These are phyloP conservation scores for Schizochytrium sp. DNA, from an alignment of 108 stramenopile genomes.

Conservation along the genomic window DNA sequence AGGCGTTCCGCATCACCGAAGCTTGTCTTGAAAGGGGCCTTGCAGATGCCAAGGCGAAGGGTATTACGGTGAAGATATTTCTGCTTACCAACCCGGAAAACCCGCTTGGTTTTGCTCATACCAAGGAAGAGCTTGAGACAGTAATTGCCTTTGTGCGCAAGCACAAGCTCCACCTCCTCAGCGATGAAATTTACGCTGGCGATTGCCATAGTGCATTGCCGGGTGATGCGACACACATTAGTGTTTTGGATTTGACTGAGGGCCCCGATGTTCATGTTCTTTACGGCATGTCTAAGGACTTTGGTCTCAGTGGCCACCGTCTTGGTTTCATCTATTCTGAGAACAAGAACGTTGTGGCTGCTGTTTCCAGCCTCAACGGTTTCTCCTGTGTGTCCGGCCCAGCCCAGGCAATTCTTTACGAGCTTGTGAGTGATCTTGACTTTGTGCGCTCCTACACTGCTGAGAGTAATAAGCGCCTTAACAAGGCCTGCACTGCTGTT, in stretches of 20 bases:
- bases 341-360: constrained; percentile 77
- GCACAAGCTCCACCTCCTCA: constrained; percentile 81
- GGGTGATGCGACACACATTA: background rate
- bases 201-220: constrained; percentile 61
- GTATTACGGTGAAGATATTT: constrained; percentile 73
- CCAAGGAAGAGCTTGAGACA: constrained; percentile 72
- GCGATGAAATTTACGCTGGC: constrained; percentile 90
- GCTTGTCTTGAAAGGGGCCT: constrained; percentile 81
- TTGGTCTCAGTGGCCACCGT: constrained; percentile 87
- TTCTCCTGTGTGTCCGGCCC: constrained; percentile 83
- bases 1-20: constrained; percentile 76
- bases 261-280: constrained; percentile 85
- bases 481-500: constrained; percentile 78
- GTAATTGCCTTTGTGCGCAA: constrained; percentile 82
- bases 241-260: constrained; percentile 62
- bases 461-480: constrained; percentile 73
- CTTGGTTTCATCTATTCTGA: constrained; percentile 86
- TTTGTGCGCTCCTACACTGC: constrained; percentile 84
- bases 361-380: constrained; percentile 81
- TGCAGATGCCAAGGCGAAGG: constrained; percentile 66
- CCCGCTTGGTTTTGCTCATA: constrained; percentile 86
- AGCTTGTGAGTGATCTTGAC: constrained; percentile 82
- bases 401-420: constrained; percentile 84
- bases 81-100: constrained; percentile 91
- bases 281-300: constrained; percentile 92